Conservation (phyloP, 345 rosid species). For the Pistacia atlantica region DNA sequence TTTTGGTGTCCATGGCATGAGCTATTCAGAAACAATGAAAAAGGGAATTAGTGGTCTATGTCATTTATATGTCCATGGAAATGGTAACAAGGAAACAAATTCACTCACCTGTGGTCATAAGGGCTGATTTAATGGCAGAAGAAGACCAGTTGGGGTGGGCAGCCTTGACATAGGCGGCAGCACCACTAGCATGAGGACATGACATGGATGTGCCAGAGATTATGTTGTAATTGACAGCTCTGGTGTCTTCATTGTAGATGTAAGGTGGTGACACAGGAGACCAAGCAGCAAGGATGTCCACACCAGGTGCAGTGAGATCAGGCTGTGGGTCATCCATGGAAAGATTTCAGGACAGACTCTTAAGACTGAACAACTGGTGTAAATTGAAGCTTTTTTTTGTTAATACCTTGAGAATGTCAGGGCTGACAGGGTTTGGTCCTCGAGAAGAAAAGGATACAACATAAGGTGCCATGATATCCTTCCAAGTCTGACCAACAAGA, state of each 20-base stretch:
- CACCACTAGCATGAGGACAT: constrained; percentile 33
- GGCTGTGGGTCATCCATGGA: constrained; percentile 16
- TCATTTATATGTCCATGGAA: not conserved
- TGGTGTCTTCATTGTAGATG: constrained; percentile 16
- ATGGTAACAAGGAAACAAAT: not conserved
- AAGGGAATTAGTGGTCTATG: not conserved
- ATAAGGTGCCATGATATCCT: constrained; percentile 25
- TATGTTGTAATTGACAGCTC: constrained; percentile 25
- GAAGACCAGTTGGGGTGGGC: constrained; percentile 33
- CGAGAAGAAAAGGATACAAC: constrained; percentile 34
- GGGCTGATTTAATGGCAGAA: constrained; percentile 35
- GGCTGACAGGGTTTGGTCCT: constrained; percentile 31
- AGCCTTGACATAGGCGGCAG: constrained; percentile 34
- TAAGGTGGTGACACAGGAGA: constrained; percentile 19
- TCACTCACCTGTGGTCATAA: constrained; percentile 31
- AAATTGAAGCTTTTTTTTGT: not conserved
- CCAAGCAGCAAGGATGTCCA: constrained; percentile 37
- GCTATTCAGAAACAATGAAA: constrained; percentile 14
- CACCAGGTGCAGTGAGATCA: constrained; percentile 34
- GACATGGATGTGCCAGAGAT: constrained; percentile 40
- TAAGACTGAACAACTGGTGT: not conserved
- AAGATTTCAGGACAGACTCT: not conserved
- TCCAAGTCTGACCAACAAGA: constrained; percentile 14
- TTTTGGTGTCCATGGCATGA: constrained; percentile 30
- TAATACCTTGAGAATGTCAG: constrained; percentile 29